Percentiles rank a stretch among this genome's conserved stretches.
These are phyloP conservation scores for Tulasnella sp. DNA, from an alignment of 768 basidiomycete species.

Conservation along the genomic window DNA sequence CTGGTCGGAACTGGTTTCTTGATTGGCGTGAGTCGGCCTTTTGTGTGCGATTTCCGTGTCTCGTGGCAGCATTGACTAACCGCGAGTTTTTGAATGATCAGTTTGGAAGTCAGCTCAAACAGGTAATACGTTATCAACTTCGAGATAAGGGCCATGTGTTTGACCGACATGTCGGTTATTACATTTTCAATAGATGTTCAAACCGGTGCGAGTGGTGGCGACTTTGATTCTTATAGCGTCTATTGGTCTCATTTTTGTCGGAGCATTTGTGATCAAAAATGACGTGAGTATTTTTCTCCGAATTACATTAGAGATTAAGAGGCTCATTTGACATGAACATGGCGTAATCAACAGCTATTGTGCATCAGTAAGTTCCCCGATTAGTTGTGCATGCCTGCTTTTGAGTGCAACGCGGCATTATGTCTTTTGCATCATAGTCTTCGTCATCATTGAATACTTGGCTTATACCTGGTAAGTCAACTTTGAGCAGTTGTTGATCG, in stretches of 20 bases:
- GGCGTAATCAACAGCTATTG: slow-evolving; percentile 10
- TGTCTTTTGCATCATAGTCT: too few relatives aligned
- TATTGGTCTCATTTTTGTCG: slow-evolving; percentile 72
- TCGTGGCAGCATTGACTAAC: slow-evolving; percentile 7
- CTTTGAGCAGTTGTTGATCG: too few relatives aligned
- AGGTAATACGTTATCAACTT: slow-evolving; percentile 33
- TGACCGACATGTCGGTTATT: too few relatives aligned
- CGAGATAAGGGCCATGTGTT: background rate
- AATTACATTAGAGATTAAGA: background rate
- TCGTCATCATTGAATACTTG: slow-evolving; percentile 83
- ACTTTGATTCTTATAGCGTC: slow-evolving; percentile 64
- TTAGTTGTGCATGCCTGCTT: slow-evolving; percentile 9
- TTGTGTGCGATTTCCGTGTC: background rate
- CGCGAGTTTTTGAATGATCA: slow-evolving; percentile 23
- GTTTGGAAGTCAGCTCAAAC: slow-evolving; percentile 70
- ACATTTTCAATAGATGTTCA: slow-evolving; percentile 68
- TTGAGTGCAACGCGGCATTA: too few relatives aligned
- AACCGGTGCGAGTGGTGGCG: slow-evolving; percentile 75
- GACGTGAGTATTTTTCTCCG: slow-evolving; percentile 35
- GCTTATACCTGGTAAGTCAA: slow-evolving; percentile 74
- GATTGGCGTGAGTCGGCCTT: slow-evolving; percentile 54
- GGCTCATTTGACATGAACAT: background rate
- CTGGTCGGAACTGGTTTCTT: slow-evolving; percentile 84
- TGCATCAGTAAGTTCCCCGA: slow-evolving; percentile 18
- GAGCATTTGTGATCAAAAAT: slow-evolving; percentile 62